phyloP scores from a whole-genome alignment of 2,329 filamentous ascomycete genomes.

The Verticillium nonalfalfae region DNA sequence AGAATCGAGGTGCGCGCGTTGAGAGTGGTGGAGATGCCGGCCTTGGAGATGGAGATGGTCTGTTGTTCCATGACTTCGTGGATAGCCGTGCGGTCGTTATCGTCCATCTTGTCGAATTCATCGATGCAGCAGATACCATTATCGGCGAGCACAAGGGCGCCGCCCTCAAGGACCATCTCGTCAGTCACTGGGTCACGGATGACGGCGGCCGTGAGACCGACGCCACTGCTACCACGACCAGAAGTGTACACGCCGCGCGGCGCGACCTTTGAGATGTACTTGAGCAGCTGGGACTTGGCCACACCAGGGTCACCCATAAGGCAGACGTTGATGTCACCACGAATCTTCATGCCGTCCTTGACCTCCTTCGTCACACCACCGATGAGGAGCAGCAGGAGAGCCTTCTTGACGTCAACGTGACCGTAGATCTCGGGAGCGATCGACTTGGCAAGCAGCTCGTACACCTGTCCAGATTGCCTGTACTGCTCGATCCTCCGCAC shows the following conservation, averaged over 20 bases:
- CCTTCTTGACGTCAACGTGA: constrained; percentile 96
- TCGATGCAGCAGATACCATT: constrained; percentile 84
- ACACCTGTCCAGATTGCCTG: constrained; percentile 81
- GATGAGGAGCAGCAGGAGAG: constrained; percentile 87
- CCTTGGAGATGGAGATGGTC: constrained; percentile 78
- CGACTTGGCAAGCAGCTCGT: constrained; percentile 90
- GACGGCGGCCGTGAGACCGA: constrained; percentile 75
- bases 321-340: constrained; percentile 97
- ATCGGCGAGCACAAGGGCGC: constrained; percentile 72
- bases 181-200: constrained; percentile 81
- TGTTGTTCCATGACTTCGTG: constrained; percentile 89
- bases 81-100: constrained; percentile 74
- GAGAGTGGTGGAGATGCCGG: constrained; percentile 66
- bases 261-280: constrained; percentile 97
- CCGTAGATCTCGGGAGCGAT: constrained; percentile 98
- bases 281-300: constrained; percentile 95
- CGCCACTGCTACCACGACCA: constrained; percentile 73
- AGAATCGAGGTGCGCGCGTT: constrained; percentile 96
- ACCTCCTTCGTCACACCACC: constrained; percentile 95
- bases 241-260: constrained; percentile 85
- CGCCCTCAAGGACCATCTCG: constrained; percentile 78
- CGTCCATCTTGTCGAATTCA: constrained; percentile 88
- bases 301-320: constrained; percentile 99
- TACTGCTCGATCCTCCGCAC: constrained; percentile 81
- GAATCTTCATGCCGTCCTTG: constrained; percentile 97